A percentile compares a stretch with the other conserved stretches of the same genome.
Evolutionary conservation across 2,329 filamentous ascomycete species (phyloP).

Genomic region (Tolypocladium nubicola): DNA sequence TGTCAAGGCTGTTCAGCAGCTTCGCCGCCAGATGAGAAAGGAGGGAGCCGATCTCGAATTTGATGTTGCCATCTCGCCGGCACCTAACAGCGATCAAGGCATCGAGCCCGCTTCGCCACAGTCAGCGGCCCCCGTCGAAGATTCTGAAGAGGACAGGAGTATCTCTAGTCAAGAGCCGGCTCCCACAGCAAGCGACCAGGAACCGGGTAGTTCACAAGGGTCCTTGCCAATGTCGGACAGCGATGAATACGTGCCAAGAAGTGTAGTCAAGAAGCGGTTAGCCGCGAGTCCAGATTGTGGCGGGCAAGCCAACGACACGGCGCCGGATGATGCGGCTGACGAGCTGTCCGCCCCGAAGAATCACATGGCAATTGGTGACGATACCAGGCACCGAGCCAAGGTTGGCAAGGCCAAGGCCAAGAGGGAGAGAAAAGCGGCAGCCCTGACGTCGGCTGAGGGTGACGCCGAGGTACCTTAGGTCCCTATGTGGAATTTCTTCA

Average conservation of each 20-base stretch:
- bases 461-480: slow-evolving; percentile 1
- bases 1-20: slow-evolving; percentile 68
- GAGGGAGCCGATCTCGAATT: slow-evolving; percentile 58
- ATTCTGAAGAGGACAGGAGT: not conserved
- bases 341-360: slow-evolving; percentile 7
- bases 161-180: not conserved
- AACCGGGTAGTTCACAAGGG: not conserved
- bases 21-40: slow-evolving; percentile 72
- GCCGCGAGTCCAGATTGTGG: not conserved
- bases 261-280: slow-evolving; percentile 31
- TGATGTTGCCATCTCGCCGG: slow-evolving; percentile 8
- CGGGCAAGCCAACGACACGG: not conserved
- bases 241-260: slow-evolving; percentile 38
- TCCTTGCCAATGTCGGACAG: slow-evolving; percentile 1
- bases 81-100: not conserved
- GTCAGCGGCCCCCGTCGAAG: not conserved
- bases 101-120: not conserved
- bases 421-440: slow-evolving; percentile 33
- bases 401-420: slow-evolving; percentile 41
- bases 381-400: slow-evolving; percentile 23
- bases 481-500: not conserved
- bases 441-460: slow-evolving; percentile 9
- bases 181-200: not conserved
- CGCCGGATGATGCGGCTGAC: slow-evolving; percentile 1
- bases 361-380: slow-evolving; percentile 15